These are phyloP conservation scores for Rheum nobile DNA, from an alignment of 148 eudicot genomes.

Conservation along the genomic window DNA sequence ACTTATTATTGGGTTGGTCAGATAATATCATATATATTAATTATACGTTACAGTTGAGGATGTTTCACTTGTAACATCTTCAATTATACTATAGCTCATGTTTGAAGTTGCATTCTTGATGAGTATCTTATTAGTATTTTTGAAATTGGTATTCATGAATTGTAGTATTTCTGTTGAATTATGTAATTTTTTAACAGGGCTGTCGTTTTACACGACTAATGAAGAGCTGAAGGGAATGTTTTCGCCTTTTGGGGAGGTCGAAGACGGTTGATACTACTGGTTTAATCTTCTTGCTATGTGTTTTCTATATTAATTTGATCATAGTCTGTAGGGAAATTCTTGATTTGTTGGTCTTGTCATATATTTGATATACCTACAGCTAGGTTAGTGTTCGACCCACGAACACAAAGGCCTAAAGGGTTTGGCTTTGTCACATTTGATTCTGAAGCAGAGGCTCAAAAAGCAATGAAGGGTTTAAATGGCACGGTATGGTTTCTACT, in stretches of 20 bases:
- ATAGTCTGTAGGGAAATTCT: background rate
- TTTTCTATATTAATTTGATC: background rate
- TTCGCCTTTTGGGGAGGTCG: slow-evolving; percentile 44
- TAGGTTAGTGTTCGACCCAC: slow-evolving; percentile 38
- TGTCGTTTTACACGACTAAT: slow-evolving; percentile 48
- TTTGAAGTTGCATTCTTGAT: too few species aligned
- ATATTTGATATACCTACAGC: slow-evolving; percentile 27
- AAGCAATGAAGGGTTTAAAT: slow-evolving; percentile 55
- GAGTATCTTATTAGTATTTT: too few species aligned
- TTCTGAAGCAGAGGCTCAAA: slow-evolving; percentile 50
- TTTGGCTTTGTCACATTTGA: slow-evolving; percentile 70
- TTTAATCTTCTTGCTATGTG: background rate
- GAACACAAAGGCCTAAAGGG: slow-evolving; percentile 62
- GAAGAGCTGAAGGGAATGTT: slow-evolving; percentile 36
- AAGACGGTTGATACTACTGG: slow-evolving; percentile 25
- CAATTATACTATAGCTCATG: too few species aligned
- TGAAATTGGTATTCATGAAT: background rate
- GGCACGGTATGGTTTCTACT: slow-evolving; percentile 53
- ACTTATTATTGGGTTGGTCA: too few species aligned
- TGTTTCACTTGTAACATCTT: too few species aligned
- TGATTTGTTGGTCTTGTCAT: background rate
- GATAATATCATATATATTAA: too few species aligned
- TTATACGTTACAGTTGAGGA: too few species aligned
- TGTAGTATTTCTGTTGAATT: background rate
- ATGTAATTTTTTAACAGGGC: slow-evolving; percentile 21